Base-by-base conservation (phyloP, 1,284 basidiomycete species). In the Microbotryum lychnidis-dioicae region DNA sequence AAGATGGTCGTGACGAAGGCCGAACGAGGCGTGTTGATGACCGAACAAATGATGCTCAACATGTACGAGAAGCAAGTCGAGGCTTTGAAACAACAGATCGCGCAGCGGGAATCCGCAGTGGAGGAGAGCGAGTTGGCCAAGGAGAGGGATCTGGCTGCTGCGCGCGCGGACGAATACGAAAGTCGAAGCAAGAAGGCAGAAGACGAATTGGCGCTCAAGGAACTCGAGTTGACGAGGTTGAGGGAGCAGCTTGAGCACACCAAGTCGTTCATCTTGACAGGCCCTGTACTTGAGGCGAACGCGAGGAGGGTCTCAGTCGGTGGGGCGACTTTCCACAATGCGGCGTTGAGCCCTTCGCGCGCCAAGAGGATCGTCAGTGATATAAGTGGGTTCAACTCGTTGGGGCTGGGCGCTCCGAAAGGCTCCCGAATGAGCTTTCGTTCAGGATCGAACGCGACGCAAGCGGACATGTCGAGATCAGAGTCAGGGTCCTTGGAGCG, bases 1-100 rank as follows among this genome's bases (percentile, higher is more conserved):
- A 80, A 80, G 56, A 76, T 80, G 69, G 80, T 83, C 51, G 77
- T 80, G 51, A 82, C 81, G 3, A 78, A 79, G 58, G 81, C 81
- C 6, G 77, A 79, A 70, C 73, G 79, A 65, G 80, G 81, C 21
- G 75, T 78, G 3, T 77, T 79, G 69, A 56, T 65, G 58, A 73
- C 62, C 45, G 65, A 58, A 29, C 77, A 56, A 69, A 73, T 20
- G 76, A 77, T 47, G 51, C 67, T 79, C 51, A 76, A 73, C 44
- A 74, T 75, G 3, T 79, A 79, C 64, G 75, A 78, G 52, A 66
- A 73, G 31, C 77, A 80, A 67, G 77, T 80, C 33, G 75, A 73
- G 7, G 69, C 69, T 9, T 72, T 80, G 20, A 74, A 73, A 55
- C 55, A 62, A 6, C 73, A 77, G 56, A 69, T 71, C 50, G 16